Evolutionary conservation across 2,329 filamentous ascomycete species (phyloP).

Genomic region (Cordyceps cateniannulata): DNA sequence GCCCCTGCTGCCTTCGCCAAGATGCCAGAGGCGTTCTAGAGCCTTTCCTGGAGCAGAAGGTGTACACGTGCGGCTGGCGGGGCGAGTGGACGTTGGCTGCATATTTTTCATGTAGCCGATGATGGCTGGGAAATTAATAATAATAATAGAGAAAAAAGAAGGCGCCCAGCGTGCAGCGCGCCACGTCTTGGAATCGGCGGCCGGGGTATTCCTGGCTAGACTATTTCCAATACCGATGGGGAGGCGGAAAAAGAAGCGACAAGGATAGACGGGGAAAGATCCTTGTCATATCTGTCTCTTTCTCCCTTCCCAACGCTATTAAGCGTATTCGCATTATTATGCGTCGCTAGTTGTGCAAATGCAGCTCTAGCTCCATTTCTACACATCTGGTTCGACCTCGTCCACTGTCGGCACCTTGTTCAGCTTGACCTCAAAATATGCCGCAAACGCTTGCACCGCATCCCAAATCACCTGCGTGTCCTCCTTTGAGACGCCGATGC

Average conservation of each 20-base stretch:
- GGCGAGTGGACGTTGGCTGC: background rate
- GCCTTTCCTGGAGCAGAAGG: slow-evolving; percentile 8
- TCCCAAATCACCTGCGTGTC: slow-evolving; percentile 23
- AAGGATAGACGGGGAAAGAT: background rate
- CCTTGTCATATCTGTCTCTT: background rate
- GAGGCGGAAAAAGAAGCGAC: background rate
- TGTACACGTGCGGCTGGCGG: slow-evolving; percentile 8
- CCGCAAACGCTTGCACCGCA: slow-evolving; percentile 19
- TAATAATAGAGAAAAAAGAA: no score
- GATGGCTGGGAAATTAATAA: background rate
- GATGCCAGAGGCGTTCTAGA: background rate
- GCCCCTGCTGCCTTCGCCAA: background rate
- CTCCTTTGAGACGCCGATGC: slow-evolving; percentile 22
- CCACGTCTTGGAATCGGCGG: background rate
- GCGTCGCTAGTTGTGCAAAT: background rate
- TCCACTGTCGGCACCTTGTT: slow-evolving; percentile 23
- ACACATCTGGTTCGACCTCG: slow-evolving; percentile 23
- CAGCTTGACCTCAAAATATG: slow-evolving; percentile 20
- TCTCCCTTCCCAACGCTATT: background rate
- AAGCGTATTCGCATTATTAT: background rate
- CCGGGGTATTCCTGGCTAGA: background rate
- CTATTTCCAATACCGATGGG: background rate
- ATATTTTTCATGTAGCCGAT: background rate
- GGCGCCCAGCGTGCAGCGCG: no score
- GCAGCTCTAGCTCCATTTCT: background rate